Conservation (phyloP, 2,329 filamentous ascomycete genomes). For the Pestalotiopsis sp. region DNA sequence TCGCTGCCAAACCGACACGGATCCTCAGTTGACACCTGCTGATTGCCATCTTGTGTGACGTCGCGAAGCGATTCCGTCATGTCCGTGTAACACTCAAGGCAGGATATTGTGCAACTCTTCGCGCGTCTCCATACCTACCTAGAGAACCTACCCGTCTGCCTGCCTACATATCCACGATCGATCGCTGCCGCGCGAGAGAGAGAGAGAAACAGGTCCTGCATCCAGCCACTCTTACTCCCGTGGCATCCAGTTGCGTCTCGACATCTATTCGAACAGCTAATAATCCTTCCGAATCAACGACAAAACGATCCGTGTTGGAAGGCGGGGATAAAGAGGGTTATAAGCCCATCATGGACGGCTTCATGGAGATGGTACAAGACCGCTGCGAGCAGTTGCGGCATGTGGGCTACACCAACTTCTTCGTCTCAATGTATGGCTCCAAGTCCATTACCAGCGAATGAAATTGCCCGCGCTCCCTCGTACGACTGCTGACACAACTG, state of each 20-base stretch:
- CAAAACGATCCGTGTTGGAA: neutral
- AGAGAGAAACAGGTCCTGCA: neutral
- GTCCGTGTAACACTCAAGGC: neutral
- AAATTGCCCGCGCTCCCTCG: no score
- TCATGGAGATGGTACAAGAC: slow-evolving; percentile 30
- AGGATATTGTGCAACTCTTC: neutral
- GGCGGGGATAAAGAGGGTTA: neutral
- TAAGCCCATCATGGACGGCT: slow-evolving; percentile 32
- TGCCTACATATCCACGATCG: neutral
- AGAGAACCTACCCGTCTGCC: neutral
- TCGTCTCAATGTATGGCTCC: slow-evolving; percentile 54
- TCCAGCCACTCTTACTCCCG: neutral
- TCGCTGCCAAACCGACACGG: neutral
- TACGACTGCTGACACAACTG: slow-evolving; percentile 22
- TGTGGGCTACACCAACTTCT: slow-evolving; percentile 57
- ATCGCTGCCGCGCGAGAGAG: neutral
- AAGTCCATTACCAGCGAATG: neutral
- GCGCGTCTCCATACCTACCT: neutral
- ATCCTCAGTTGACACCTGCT: neutral
- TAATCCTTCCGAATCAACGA: neutral
- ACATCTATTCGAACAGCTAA: neutral
- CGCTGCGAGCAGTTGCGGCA: slow-evolving; percentile 56
- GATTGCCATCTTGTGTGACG: neutral
- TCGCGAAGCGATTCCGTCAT: neutral
- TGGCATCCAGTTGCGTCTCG: neutral